Conservation (phyloP, 306 rosid species). For the Geum urbanum region DNA sequence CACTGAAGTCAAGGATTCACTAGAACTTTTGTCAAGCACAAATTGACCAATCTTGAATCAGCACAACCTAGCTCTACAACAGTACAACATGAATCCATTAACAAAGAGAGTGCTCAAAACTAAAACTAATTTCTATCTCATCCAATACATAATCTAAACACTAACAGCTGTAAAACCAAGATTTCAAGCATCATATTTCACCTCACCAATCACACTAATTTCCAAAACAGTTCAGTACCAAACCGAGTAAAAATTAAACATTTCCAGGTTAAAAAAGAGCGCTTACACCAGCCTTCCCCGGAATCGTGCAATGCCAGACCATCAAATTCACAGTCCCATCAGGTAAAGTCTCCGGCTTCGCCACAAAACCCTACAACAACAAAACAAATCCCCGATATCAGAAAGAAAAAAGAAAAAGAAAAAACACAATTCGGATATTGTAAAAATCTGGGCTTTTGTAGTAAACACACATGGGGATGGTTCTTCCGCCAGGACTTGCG, state of each 20-base stretch:
- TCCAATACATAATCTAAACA: background rate
- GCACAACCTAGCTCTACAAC: background rate
- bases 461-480: slow-evolving; percentile 66
- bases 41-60: background rate
- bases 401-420: background rate
- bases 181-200: background rate
- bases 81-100: background rate
- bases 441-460: background rate
- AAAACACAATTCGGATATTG: background rate
- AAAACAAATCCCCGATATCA: slow-evolving; percentile 41
- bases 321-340: slow-evolving; percentile 89
- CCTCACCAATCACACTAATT: background rate
- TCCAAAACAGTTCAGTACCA: background rate
- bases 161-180: background rate
- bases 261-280: background rate
- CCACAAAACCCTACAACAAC: slow-evolving; percentile 77
- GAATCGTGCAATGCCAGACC: slow-evolving; percentile 96
- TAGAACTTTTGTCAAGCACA: background rate
- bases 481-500: slow-evolving; percentile 90
- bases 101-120: background rate
- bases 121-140: background rate
- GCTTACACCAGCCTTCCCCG: slow-evolving; percentile 78
- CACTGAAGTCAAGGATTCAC: background rate
- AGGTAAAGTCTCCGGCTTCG: slow-evolving; percentile 75
- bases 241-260: background rate